Evolutionary conservation across 2,329 filamentous ascomycete species (phyloP).

Genomic region (Alternaria viburni): DNA sequence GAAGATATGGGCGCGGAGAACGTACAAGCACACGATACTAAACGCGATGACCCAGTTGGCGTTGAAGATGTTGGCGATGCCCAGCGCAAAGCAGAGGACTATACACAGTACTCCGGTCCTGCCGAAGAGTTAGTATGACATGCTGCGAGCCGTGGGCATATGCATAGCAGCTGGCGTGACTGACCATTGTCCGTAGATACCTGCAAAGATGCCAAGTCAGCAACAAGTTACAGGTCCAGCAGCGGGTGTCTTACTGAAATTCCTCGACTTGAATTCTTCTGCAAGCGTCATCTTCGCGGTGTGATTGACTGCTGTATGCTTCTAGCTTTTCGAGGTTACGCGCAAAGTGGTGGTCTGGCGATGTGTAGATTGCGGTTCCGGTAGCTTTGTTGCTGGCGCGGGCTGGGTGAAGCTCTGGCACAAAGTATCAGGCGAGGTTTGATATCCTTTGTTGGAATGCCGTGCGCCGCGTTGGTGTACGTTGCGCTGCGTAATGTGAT

Average conservation of each 20-base stretch:
- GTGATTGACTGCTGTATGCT: neutral
- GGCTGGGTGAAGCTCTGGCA: slow-evolving; percentile 33
- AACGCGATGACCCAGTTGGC: slow-evolving; percentile 64
- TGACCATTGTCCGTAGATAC: slow-evolving; percentile 74
- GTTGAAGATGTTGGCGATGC: slow-evolving; percentile 72
- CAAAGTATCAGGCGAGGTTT: slow-evolving; percentile 25
- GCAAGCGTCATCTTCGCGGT: slow-evolving; percentile 60
- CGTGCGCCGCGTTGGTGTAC: slow-evolving; percentile 24
- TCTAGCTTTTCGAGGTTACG: neutral
- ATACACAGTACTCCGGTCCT: slow-evolving; percentile 67
- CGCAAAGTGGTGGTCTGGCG: slow-evolving; percentile 10
- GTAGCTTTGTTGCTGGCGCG: slow-evolving; percentile 29
- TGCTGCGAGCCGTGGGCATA: neutral
- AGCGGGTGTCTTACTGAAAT: slow-evolving; percentile 63
- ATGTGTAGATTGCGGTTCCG: slow-evolving; percentile 8
- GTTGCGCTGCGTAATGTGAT: slow-evolving; percentile 36
- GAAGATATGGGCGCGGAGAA: slow-evolving; percentile 1
- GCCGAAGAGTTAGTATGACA: slow-evolving; percentile 20
- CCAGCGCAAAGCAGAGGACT: slow-evolving; percentile 69
- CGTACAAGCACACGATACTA: slow-evolving; percentile 60
- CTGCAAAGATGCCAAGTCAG: slow-evolving; percentile 52
- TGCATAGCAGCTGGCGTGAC: slow-evolving; percentile 36
- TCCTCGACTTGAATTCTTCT: slow-evolving; percentile 68
- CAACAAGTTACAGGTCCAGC: slow-evolving; percentile 18
- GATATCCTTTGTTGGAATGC: slow-evolving; percentile 8